These are phyloP conservation scores for Metarhizium sp. DNA, from an alignment of 2,329 filamentous ascomycete genomes.

Conservation along the genomic window DNA sequence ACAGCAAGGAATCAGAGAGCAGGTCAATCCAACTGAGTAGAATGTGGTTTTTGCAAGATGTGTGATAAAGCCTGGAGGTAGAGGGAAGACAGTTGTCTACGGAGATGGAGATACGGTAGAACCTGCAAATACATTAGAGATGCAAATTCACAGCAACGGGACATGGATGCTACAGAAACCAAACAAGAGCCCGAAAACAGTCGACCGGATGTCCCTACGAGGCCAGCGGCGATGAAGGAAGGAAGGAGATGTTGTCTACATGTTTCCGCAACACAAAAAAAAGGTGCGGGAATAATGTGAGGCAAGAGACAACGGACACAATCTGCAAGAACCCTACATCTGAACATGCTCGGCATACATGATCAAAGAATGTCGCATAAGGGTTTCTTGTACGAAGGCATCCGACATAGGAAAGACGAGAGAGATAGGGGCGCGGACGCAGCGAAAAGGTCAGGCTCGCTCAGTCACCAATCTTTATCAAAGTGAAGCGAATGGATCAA, in stretches of 20 bases:
- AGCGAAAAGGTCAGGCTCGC: too few relatives aligned
- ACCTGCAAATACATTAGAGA: background rate
- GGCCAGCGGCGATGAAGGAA: background rate
- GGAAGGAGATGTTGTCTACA: conserved; percentile 1
- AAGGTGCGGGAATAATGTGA: background rate
- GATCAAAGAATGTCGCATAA: background rate
- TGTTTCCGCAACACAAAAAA: background rate
- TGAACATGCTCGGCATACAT: background rate
- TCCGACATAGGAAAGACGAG: too few relatives aligned
- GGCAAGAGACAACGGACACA: background rate
- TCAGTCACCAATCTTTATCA: too few relatives aligned
- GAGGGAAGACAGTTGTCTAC: background rate
- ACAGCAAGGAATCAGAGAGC: conserved; percentile 3
- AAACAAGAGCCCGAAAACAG: background rate
- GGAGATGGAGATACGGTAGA: background rate
- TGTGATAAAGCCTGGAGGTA: background rate
- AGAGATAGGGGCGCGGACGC: too few relatives aligned
- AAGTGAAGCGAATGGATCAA: too few relatives aligned
- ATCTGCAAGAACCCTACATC: background rate
- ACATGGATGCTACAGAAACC: background rate
- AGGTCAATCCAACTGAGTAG: conserved; percentile 1
- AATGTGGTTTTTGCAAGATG: background rate
- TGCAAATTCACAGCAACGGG: background rate
- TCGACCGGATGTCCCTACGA: background rate
- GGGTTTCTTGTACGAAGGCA: too few relatives aligned